Conservation (phyloP, 257 asterid species). For the Nicotiana tomentosiformis region DNA sequence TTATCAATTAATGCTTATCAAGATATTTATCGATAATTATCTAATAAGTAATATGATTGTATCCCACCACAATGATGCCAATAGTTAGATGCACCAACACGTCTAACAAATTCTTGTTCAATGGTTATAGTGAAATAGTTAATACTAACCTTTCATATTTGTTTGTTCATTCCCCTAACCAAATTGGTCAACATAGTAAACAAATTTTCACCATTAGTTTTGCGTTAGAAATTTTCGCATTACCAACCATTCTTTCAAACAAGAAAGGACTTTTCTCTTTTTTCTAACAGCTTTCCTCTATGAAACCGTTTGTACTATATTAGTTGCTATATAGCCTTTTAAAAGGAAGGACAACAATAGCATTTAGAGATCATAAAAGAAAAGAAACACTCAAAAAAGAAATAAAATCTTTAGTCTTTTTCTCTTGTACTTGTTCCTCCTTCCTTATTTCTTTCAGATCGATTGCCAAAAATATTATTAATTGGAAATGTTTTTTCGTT, state of each 20-base stretch:
- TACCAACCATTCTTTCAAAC: background rate
- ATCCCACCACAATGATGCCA: background rate
- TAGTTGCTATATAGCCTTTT: background rate
- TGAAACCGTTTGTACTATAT: background rate
- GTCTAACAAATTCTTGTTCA: background rate
- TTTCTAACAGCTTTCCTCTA: background rate
- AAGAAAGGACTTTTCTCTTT: background rate
- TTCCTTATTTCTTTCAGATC: conserved; percentile 11
- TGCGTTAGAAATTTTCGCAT: background rate
- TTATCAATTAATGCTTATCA: too few relatives aligned
- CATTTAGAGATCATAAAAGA: background rate
- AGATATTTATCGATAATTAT: too few relatives aligned
- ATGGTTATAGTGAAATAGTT: background rate
- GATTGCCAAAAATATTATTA: conserved; percentile 6
- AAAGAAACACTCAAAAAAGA: background rate
- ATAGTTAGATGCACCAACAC: background rate
- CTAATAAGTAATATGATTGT: background rate
- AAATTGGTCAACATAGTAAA: background rate
- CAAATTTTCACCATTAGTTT: background rate
- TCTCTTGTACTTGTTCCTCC: conserved; percentile 15
- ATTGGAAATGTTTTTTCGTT: too few relatives aligned
- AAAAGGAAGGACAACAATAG: background rate
- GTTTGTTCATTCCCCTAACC: background rate
- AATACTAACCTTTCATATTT: background rate
- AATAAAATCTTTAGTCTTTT: background rate